Conservation (phyloP, 495 filamentous ascomycete species). For the Clavariopsis aquatica region DNA sequence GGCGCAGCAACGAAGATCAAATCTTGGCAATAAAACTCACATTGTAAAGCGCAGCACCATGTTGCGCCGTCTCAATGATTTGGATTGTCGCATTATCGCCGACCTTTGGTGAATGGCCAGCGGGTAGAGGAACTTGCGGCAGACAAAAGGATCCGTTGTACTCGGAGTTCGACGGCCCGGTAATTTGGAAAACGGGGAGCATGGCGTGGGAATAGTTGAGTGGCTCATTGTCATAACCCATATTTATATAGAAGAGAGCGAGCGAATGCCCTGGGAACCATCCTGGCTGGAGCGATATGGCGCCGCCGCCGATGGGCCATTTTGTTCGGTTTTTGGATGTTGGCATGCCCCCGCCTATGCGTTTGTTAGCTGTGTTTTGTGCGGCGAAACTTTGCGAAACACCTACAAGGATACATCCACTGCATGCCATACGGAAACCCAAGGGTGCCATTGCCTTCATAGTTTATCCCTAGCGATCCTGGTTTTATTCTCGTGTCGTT, state of each 20-base stretch:
- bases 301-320: constrained; percentile 88
- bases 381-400: constrained; percentile 1
- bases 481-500: constrained; percentile 40
- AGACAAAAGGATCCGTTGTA: constrained; percentile 89
- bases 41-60: constrained; percentile 88
- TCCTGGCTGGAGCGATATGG: constrained; percentile 82
- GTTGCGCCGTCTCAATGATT: constrained; percentile 82
- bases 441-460: constrained; percentile 42
- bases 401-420: constrained; percentile 97
- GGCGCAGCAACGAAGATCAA: neutral
- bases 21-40: constrained; percentile 56
- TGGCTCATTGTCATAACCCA: constrained; percentile 80
- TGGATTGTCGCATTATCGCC: constrained; percentile 96
- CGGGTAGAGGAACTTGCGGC: constrained; percentile 84
- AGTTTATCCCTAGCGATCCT: constrained; percentile 50
- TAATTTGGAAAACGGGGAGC: constrained; percentile 80
- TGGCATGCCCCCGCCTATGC: constrained; percentile 78
- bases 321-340: constrained; percentile 80
- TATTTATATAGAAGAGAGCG: constrained; percentile 89
- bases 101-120: constrained; percentile 65
- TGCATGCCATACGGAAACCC: constrained; percentile 90
- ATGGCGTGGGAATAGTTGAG: constrained; percentile 88
- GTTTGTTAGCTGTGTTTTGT: constrained; percentile 14
- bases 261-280: constrained; percentile 92
- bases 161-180: constrained; percentile 75